Evolutionary conservation across 352 stramenopile species (phyloP).

Genomic region (Nannochloropsis limnetica): DNA sequence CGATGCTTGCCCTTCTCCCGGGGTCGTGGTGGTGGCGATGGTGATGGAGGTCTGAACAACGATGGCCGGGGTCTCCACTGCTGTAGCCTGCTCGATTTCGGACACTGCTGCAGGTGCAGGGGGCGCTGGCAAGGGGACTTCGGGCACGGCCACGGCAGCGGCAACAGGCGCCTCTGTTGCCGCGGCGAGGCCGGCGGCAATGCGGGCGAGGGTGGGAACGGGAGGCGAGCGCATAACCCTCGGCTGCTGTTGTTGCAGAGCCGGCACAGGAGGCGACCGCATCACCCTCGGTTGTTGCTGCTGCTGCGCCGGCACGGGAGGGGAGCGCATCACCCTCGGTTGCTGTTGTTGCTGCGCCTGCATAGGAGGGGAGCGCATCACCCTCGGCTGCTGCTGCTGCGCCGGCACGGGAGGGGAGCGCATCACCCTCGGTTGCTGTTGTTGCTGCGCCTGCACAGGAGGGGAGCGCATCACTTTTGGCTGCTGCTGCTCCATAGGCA

Average conservation of each 20-base stretch:
- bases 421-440: background rate
- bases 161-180: background rate
- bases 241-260: background rate
- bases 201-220: background rate
- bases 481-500: background rate
- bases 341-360: background rate
- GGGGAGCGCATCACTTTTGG: background rate
- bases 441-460: background rate
- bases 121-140: background rate
- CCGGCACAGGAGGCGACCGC: background rate
- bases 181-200: background rate
- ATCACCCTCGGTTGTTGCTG: background rate
- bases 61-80: background rate
- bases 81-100: background rate
- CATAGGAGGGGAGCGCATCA: background rate
- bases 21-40: background rate
- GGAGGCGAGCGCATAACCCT: background rate
- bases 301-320: background rate
- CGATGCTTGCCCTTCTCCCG: background rate
- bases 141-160: background rate
- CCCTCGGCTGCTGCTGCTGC: background rate
- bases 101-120: background rate
- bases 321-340: background rate
- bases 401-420: background rate
- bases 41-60: background rate